Base-by-base conservation (phyloP, 352 stramenopile genomes). In the Aphanomyces euteiches region DNA sequence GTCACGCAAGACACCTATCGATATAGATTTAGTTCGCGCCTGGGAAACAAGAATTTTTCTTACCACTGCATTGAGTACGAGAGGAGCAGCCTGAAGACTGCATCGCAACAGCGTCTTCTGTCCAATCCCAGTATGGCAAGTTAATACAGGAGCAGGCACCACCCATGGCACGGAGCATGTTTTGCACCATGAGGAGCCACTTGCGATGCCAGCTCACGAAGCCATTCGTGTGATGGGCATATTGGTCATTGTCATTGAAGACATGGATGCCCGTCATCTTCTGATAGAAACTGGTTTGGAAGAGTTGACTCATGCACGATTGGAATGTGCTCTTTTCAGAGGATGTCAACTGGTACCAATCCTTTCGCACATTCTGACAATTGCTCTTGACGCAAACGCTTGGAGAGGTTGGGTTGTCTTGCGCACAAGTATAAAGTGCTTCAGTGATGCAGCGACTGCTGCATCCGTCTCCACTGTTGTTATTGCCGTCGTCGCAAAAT, bases 401-500 rank as follows among this genome's bases (percentile, higher is more conserved):
- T 37, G 60, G 40, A 19, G 37, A 19, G 41, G 54, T 56, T 12
- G 70, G 36, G 19, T 37, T 41, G 19, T 37, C 43, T 13, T 19
- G 15, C 37, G 56, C 73, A 61, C 73, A 78, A 13, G 71, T 69
- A 37, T 66, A 78, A 5, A 73, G 65, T 13, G 54, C 56, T 60
- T 78, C 73, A 39, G 70, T 65, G 40, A 54, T 43, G 58, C 73
- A 78, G n/a, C 58, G 65, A 3, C 41, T 19, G 47, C 57, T 69
- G 57, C 73, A 78, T 15, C 73, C 73, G 50, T 78, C 73, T 57
- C 69, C 70, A 13, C 19, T 53, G 7, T 58, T 48, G 4, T 12
- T 59, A 63, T 78, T 78, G 34, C 73, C 73, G 43, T 78, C 73
- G 60, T 78, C 73, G 56, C 73, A 78, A n/a, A 28, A 58, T 41